Evolutionary conservation across 2,329 filamentous ascomycete genomes (phyloP).

Genomic region (Bipolaris victoriae): DNA sequence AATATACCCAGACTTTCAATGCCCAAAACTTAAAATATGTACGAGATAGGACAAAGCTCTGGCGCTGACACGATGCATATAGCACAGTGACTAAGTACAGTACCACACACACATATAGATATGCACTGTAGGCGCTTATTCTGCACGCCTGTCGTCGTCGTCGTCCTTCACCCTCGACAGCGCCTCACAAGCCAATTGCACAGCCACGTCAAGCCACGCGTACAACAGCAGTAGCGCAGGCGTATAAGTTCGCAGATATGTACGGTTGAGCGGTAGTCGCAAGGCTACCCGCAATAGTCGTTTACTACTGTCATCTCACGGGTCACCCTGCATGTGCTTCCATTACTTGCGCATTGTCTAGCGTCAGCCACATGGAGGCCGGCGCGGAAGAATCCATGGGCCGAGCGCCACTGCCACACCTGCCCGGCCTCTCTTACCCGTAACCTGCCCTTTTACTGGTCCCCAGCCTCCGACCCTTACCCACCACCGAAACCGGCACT

Average conservation of each 20-base stretch:
- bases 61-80: neutral
- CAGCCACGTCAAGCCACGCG: neutral
- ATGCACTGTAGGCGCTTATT: neutral
- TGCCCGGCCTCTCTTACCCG: slow-evolving; percentile 1
- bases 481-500: slow-evolving; percentile 9
- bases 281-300: slow-evolving; percentile 5
- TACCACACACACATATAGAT: too few relatives aligned
- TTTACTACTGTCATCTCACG: neutral
- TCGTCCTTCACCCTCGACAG: neutral
- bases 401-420: neutral
- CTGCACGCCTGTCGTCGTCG: neutral
- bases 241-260: neutral
- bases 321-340: slow-evolving; percentile 11
- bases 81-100: too few relatives aligned
- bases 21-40: too few relatives aligned
- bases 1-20: too few relatives aligned
- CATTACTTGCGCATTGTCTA: neutral
- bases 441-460: too few relatives aligned
- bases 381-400: neutral
- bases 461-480: neutral
- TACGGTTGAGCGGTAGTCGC: slow-evolving; percentile 1
- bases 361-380: neutral
- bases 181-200: neutral
- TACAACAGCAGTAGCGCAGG: neutral
- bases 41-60: neutral